Percentiles rank a stretch among this genome's conserved stretches.
Conservation (phyloP, 495 filamentous ascomycete species). For the Tuber magnatum region DNA sequence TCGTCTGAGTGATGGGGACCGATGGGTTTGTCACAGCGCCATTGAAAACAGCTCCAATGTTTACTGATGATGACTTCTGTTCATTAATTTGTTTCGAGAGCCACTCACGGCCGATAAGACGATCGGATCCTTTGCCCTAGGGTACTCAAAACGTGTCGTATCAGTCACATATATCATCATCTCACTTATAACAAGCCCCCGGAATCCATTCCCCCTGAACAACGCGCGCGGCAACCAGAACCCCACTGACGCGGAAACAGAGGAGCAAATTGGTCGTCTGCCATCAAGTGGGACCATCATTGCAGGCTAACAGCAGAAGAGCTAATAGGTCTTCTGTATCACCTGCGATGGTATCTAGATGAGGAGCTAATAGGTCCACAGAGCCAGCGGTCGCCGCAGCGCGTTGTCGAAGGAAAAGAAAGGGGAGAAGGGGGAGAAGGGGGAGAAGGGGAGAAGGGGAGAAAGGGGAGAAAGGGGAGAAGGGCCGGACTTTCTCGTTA, state of each 20-base stretch:
- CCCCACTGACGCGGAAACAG: slow-evolving; percentile 19
- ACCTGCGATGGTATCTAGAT: slow-evolving; percentile 26
- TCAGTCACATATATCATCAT: slow-evolving; percentile 5
- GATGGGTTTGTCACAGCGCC: slow-evolving; percentile 12
- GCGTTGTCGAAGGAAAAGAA: neutral
- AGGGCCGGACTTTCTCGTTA: slow-evolving; percentile 15
- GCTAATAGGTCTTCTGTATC: slow-evolving; percentile 27
- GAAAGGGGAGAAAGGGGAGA: neutral
- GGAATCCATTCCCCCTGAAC: neutral
- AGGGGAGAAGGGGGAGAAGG: neutral
- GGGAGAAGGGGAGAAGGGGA: neutral
- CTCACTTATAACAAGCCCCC: neutral
- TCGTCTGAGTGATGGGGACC: slow-evolving; percentile 15
- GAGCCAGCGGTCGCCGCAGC: slow-evolving; percentile 18
- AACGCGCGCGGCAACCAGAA: slow-evolving; percentile 4
- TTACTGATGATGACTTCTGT: slow-evolving; percentile 10
- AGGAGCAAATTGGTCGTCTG: slow-evolving; percentile 26
- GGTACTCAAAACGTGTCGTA: neutral
- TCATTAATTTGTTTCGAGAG: slow-evolving; percentile 6
- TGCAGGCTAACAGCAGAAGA: slow-evolving; percentile 23
- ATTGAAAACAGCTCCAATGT: slow-evolving; percentile 25
- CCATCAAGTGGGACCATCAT: slow-evolving; percentile 19
- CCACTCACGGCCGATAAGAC: slow-evolving; percentile 16
- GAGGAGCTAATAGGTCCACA: slow-evolving; percentile 28
- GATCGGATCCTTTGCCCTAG: slow-evolving; percentile 33